phyloP scores from a whole-genome alignment of 2,329 filamentous ascomycete species.

The Neopestalotiopsis sp. region DNA sequence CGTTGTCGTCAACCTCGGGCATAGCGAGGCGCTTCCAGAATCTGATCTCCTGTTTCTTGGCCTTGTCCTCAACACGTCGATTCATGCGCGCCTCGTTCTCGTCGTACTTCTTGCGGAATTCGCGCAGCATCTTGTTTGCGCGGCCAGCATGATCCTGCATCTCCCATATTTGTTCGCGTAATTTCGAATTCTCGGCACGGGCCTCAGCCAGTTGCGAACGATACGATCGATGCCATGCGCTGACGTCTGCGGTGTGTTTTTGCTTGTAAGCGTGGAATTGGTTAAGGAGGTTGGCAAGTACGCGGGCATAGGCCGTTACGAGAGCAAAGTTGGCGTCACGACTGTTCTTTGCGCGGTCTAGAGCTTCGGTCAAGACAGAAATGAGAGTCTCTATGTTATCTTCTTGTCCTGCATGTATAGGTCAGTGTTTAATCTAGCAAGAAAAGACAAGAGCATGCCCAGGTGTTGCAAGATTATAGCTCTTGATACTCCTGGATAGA shows the following conservation, averaged over 20 bases:
- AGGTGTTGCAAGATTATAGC: neutral
- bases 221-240: conserved; percentile 70
- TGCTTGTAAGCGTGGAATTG: conserved; percentile 71
- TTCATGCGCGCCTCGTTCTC: conserved; percentile 61
- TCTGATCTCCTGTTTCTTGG: conserved; percentile 61
- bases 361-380: conserved; percentile 64
- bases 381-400: conserved; percentile 65
- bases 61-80: conserved; percentile 55
- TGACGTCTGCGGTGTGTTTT: conserved; percentile 64
- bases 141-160: conserved; percentile 65
- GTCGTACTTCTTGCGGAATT: conserved; percentile 61
- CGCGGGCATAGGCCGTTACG: conserved; percentile 62
- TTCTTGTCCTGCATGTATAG: conserved; percentile 53
- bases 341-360: conserved; percentile 65
- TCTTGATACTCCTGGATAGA: neutral
- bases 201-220: conserved; percentile 68
- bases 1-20: conserved; percentile 63
- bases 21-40: conserved; percentile 73
- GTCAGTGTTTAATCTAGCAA: conserved; percentile 10
- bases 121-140: conserved; percentile 62
- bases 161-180: conserved; percentile 70
- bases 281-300: conserved; percentile 61
- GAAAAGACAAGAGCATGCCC: neutral
- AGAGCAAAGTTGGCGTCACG: conserved; percentile 42
- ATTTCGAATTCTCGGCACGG: conserved; percentile 65